Base-by-base conservation (phyloP, 768 basidiomycete genomes). In the Lentinula edodes region DNA sequence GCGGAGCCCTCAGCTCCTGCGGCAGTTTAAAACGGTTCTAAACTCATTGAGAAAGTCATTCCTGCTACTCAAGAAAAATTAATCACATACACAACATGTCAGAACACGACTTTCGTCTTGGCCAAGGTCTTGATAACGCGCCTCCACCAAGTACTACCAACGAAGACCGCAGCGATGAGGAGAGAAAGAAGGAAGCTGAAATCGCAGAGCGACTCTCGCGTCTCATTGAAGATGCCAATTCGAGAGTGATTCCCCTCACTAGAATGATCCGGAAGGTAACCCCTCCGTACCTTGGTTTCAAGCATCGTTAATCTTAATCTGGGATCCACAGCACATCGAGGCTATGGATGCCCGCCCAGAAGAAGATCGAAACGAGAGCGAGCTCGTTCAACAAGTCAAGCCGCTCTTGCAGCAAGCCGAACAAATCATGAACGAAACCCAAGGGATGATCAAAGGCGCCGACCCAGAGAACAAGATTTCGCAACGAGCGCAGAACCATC, bases 241-340 rank as follows among this genome's bases (percentile, higher is more conserved):
- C 61, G 3, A 68, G 70, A 13, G 66, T 72, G 16, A 52, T 66
- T 3, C 75, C 75, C 6, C 53, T 76, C 23, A 70, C 68, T 53
- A 71, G 69, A 38, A 74, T 74, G 72, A 74, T 76, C 62, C 72
- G 75, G 34, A 73, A 73, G 69, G 74, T 73, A 69, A 66, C 72
- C 41, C 70, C 69, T 66, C 71, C 71, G 20, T 16, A 23, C 62
- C 43, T 28, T 15, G 6, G 7, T 46, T 23, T 10, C 10, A 45
- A 8, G 39, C 13, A 16, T 20, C 5, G n/a, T n/a, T 34, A 41
- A 34, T 5, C 13, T 7, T 1, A 12, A 34, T 0, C 2, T 28
- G 5, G 28, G 4, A 32, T 43, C 8, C 50, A 32, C 18, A 76
- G 75, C 68, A 74, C 60, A 76, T 76, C 61, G 75, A 76, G 36